A percentile compares a stretch with the other conserved stretches of the same genome.
Evolutionary conservation across 148 eudicot genomes (phyloP).

Genomic region (Rhododendron henanense): DNA sequence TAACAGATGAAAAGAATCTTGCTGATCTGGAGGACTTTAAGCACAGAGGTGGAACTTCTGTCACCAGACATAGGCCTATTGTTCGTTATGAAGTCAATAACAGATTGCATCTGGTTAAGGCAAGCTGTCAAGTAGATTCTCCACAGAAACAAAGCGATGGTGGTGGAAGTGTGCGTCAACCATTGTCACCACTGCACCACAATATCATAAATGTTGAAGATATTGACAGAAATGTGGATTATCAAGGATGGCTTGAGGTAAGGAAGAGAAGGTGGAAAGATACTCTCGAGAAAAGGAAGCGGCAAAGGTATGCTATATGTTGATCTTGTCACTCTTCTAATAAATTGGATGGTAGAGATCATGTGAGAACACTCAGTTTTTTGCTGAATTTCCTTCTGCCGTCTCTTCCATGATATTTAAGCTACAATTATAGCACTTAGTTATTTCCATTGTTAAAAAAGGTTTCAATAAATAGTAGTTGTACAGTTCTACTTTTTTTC

Average conservation of each 20-base stretch:
- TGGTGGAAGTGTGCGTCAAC: constrained; percentile 18
- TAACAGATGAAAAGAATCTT: constrained; percentile 29
- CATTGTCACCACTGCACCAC: constrained; percentile 23
- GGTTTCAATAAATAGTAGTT: neutral
- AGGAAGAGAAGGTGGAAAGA: constrained; percentile 96
- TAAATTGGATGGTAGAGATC: neutral
- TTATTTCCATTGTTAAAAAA: neutral
- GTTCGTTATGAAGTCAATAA: constrained; percentile 57
- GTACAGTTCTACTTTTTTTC: neutral
- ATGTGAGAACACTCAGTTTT: neutral
- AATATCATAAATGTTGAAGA: constrained; percentile 28
- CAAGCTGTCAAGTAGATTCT: constrained; percentile 17
- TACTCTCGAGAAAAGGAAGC: constrained; percentile 66
- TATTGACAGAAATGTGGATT: constrained; percentile 68
- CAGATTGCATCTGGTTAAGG: constrained; percentile 21
- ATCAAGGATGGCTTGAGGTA: constrained; percentile 85
- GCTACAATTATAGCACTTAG: neutral
- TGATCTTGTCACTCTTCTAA: neutral
- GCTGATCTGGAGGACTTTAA: constrained; percentile 83
- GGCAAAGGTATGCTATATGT: constrained; percentile 50
- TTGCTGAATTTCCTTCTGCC: neutral
- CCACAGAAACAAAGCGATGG: constrained; percentile 24
- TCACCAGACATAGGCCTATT: constrained; percentile 51
- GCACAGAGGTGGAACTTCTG: constrained; percentile 36
- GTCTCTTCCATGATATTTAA: neutral